Conservation (phyloP, 306 rosid species). For the Lathyrus sativus region DNA sequence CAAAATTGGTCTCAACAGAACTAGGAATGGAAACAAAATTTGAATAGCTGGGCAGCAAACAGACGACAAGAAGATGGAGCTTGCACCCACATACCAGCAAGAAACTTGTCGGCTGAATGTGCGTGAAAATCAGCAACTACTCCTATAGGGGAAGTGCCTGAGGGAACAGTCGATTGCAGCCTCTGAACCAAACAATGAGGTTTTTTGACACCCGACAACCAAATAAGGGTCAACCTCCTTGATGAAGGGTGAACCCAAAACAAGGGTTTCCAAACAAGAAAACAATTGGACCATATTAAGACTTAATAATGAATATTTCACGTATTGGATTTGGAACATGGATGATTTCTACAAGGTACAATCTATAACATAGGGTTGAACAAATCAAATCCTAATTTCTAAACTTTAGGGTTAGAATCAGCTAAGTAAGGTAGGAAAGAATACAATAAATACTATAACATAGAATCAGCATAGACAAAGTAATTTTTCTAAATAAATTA, state of each 20-base stretch:
- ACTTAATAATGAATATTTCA: neutral
- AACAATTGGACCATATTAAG: neutral
- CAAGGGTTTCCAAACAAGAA: neutral
- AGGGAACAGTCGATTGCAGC: neutral
- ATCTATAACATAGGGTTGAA: neutral
- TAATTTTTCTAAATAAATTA: neutral
- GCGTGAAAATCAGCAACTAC: neutral
- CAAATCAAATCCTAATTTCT: neutral
- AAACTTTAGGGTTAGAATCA: conserved; percentile 9
- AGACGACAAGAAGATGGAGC: conserved; percentile 11
- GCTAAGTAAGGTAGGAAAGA: neutral
- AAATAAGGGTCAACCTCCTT: conserved; percentile 1
- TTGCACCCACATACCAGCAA: neutral
- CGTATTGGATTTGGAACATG: neutral
- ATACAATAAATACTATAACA: neutral
- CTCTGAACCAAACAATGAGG: neutral
- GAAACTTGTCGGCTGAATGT: neutral
- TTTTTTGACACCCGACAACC: neutral
- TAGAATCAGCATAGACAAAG: neutral
- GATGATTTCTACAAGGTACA: neutral
- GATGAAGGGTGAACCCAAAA: neutral
- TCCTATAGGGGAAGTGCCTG: neutral
- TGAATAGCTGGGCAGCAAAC: neutral
- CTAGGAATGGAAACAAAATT: neutral
- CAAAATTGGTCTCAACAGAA: neutral